These are phyloP conservation scores for Articulospora tetracladia DNA, from an alignment of 495 filamentous ascomycete species.

Conservation along the genomic window DNA sequence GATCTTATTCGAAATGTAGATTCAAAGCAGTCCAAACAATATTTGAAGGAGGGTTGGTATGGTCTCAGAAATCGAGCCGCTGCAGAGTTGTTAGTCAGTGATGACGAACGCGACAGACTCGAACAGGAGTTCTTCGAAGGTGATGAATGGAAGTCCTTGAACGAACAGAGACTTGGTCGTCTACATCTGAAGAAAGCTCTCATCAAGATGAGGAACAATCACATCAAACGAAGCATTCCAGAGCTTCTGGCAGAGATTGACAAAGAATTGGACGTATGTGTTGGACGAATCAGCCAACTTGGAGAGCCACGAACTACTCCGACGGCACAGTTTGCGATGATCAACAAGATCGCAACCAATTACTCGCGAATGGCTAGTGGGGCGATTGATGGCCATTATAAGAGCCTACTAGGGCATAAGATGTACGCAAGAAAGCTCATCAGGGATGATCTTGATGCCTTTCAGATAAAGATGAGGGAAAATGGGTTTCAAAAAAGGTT, in stretches of 20 bases:
- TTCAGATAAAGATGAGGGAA: background rate
- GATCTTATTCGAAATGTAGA: conserved; percentile 7
- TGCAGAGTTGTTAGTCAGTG: background rate
- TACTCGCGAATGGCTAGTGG: conserved; percentile 8
- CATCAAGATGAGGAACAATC: conserved; percentile 12
- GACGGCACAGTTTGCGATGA: background rate
- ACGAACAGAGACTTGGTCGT: conserved; percentile 4
- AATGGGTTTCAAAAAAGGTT: background rate
- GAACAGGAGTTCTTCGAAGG: conserved; percentile 7
- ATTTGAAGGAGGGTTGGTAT: conserved; percentile 10
- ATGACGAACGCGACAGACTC: conserved; percentile 4
- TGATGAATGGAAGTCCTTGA: conserved; percentile 8
- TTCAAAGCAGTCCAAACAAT: background rate
- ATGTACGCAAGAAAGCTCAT: conserved; percentile 11
- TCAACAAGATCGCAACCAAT: conserved; percentile 3
- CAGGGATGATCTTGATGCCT: conserved; percentile 3
- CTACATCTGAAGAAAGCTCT: conserved; percentile 11
- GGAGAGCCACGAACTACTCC: conserved; percentile 3
- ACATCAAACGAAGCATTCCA: conserved; percentile 11
- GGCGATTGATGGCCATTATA: conserved; percentile 4
- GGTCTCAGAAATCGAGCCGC: conserved; percentile 8
- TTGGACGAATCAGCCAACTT: background rate
- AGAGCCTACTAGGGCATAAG: background rate
- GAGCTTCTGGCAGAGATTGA: conserved; percentile 1
- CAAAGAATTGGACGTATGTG: conserved; percentile 1